Evolutionary conservation across 2,329 filamentous ascomycete genomes (phyloP), one percentile per base, ranked within the genome.

Genomic region (Trichophyton rubrum): DNA sequence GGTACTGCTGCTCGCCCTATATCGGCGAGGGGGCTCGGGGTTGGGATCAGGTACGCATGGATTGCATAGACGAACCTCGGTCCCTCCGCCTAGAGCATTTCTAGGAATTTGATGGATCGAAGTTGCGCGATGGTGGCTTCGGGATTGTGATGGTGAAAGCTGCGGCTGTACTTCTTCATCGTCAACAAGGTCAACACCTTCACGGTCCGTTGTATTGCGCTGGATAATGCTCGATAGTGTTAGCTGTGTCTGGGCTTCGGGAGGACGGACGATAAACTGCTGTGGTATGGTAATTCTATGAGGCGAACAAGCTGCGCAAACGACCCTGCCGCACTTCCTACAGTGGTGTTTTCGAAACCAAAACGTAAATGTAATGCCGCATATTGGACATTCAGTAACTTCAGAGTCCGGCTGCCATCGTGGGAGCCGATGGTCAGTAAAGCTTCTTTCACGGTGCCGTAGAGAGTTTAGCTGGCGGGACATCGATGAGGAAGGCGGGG

Each of bases 251-350:
- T 47, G 43, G 5, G 43, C 9, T 9, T 47, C 77, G 0, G 88
- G 87, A 2, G 89, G 88, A 56, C 87, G 86, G 27, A 96, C 90
- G 65, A 97, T 96, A 71, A 89, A 97, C 70, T 93, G 89, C 65
- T 91, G 83, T 0, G 92, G 92, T 64, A 97, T 96, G 2, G 89
- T 95, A 70, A 97, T 97, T 63, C 90, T 84, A 73, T 97, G 92
- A 2, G 92, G 92, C 2, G 92, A 96, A 75, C 92, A 97, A 20
- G 84, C 80, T 61, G 86, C 85, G 73, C 92, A 97, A 24, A 97
- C 92, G 7, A 97, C 91, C 63, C 90, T 81, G 53, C 92, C 92
- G 71, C 92, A 97, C 82, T 96, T 96, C 82, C 91, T 84, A 79
- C 92, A 97, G 71, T 97, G 92, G 75, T 97, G 92, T 71, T 95